Conservation (phyloP, 768 basidiomycete genomes). For the Russula griseocarnosa region DNA sequence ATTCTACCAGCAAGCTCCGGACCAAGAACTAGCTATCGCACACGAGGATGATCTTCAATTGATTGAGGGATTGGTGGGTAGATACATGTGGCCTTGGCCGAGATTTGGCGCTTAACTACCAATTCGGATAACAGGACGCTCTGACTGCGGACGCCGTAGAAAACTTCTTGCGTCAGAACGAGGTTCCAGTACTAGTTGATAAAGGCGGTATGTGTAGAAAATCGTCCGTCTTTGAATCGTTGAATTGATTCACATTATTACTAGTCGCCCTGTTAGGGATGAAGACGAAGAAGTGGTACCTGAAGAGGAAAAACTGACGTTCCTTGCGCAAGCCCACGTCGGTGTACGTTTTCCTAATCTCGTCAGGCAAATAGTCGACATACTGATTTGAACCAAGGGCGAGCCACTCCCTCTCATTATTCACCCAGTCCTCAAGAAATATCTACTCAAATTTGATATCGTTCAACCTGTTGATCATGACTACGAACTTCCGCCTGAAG, state of each 20-base stretch:
- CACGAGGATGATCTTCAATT: conserved; percentile 23
- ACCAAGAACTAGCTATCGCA: conserved; percentile 24
- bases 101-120: neutral
- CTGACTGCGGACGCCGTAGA: conserved; percentile 24
- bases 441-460: conserved; percentile 21
- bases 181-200: conserved; percentile 13
- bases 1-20: conserved; percentile 9
- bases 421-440: conserved; percentile 22
- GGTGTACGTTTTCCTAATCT: neutral
- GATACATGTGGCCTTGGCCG: neutral
- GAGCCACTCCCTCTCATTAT: conserved; percentile 20
- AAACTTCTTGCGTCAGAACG: conserved; percentile 23
- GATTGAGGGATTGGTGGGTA: conserved; percentile 22
- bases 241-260: neutral
- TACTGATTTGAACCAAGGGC: conserved; percentile 9
- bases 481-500: conserved; percentile 16
- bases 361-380: too few species aligned
- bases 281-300: conserved; percentile 18
- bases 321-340: conserved; percentile 12
- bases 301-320: conserved; percentile 13
- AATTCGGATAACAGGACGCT: conserved; percentile 8
- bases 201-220: conserved; percentile 17
- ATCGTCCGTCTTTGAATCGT: neutral
- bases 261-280: conserved; percentile 18
- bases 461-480: conserved; percentile 13